These are phyloP conservation scores for Penicillium psychrosexuale DNA, from an alignment of 2,329 filamentous ascomycete genomes.

Conservation along the genomic window DNA sequence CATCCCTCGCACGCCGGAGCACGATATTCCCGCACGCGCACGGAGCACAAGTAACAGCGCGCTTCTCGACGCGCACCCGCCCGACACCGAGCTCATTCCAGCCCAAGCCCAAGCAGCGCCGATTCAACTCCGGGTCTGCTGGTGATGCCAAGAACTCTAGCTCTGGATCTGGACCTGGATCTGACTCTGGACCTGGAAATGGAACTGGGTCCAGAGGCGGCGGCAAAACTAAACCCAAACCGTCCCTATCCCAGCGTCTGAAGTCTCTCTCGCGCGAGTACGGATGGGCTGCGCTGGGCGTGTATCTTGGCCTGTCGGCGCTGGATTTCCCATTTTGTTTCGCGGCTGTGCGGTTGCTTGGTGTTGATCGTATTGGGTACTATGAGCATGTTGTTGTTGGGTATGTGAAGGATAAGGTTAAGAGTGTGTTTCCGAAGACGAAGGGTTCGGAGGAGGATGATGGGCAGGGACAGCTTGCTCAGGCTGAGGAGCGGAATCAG, in stretches of 20 bases:
- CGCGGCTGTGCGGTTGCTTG: slow-evolving; percentile 75
- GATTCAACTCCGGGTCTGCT: slow-evolving; percentile 24
- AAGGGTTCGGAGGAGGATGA: slow-evolving; percentile 13
- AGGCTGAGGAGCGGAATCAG: slow-evolving; percentile 60
- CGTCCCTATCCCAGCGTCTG: slow-evolving; percentile 62
- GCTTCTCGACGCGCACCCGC: not conserved
- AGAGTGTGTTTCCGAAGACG: slow-evolving; percentile 39
- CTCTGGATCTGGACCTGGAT: no score
- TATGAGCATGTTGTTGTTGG: slow-evolving; percentile 46
- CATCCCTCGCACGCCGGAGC: slow-evolving; percentile 2
- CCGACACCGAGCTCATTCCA: slow-evolving; percentile 1
- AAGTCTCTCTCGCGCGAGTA: slow-evolving; percentile 88
- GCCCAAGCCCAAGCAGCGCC: slow-evolving; percentile 15
- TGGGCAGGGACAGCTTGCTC: slow-evolving; percentile 48
- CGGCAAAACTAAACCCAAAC: no score
- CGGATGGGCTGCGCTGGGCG: slow-evolving; percentile 88
- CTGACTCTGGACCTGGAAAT: slow-evolving; percentile 10
- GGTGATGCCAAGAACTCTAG: not conserved
- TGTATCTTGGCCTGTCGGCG: slow-evolving; percentile 78
- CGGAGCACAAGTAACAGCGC: not conserved
- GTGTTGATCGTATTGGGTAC: slow-evolving; percentile 76
- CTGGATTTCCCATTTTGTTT: slow-evolving; percentile 96
- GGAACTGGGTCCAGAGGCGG: slow-evolving; percentile 21
- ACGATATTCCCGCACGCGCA: not conserved
- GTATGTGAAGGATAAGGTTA: slow-evolving; percentile 33